Base-by-base conservation (phyloP, 352 stramenopile genomes). In the Aphanomyces invadans region DNA sequence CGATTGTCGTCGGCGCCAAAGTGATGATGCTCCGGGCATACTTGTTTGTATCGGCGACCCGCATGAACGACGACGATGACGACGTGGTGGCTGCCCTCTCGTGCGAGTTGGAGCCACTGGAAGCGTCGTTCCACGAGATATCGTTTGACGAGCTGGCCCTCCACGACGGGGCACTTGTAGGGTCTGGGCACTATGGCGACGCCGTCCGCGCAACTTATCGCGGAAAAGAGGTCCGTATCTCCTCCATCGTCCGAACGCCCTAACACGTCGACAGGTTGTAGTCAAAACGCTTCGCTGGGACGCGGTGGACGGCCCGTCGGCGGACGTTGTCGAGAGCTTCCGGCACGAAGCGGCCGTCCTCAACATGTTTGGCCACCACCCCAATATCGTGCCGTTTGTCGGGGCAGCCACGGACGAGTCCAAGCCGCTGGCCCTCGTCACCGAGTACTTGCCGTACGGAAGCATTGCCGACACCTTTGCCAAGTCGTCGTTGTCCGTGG, bases 331-430 rank as follows among this genome's bases (percentile, higher is more conserved):
- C 44, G 75, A 78, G 21, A 80, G 89, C 61, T 90, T 92, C 59
- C 81, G 88, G 48, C 83, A 92, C 61, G 83, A 92, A 65, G 83
- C 83, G 1, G 81, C 83, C 0, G 79, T 90, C 60, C 71, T 90
- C 33, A 83, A 76, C 62, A 90, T 92, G 83, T 92, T 92, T 76
- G 83, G 83, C 0, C 76, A 90, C 63, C 81, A 92, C 60, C 80
- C 81, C 17, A 88, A 80, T 33, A 76, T 92, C 55, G 80, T 92
- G 9, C 81, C 80, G 17, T 88, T 92, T 62, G 80, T 90, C 4
- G 83, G 83, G 4, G 83, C 83, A 21, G 87, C 76, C 4, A 89
- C 81, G 0, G 80, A 90, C 42, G 79, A 80, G 5, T 74, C 72
- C 15, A 86, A 81, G 57, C 80, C 81, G 19, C 61, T 90, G 25